phyloP scores from a whole-genome alignment of 352 stramenopile species.

The Globisporangium iwayamae region DNA sequence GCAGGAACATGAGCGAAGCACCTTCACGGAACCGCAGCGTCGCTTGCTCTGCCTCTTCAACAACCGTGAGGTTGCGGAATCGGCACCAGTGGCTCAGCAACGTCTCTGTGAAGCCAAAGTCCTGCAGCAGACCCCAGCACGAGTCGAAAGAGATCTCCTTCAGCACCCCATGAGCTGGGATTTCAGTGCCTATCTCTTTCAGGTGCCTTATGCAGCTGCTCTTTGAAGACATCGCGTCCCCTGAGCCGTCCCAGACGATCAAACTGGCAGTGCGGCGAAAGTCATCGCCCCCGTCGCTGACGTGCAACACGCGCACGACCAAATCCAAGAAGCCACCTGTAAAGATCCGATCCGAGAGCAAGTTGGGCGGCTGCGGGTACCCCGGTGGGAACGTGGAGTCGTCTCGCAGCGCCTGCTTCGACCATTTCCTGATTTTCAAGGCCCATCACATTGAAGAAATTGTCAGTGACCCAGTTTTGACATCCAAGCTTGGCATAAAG shows the following conservation, averaged over 20 bases:
- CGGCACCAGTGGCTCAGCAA: slow-evolving; percentile 57
- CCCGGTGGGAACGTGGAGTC: slow-evolving; percentile 51
- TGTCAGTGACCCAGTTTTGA: neutral
- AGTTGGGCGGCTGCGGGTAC: slow-evolving; percentile 35
- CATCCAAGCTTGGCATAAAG: neutral
- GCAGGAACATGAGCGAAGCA: slow-evolving; percentile 60
- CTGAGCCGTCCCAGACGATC: slow-evolving; percentile 71
- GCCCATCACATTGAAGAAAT: neutral
- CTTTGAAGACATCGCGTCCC: slow-evolving; percentile 21
- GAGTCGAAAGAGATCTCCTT: slow-evolving; percentile 67
- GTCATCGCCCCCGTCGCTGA: slow-evolving; percentile 24
- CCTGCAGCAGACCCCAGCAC: slow-evolving; percentile 55
- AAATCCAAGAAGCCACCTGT: slow-evolving; percentile 57
- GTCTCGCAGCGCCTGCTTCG: slow-evolving; percentile 25
- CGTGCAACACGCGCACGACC: slow-evolving; percentile 48
- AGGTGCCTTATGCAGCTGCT: slow-evolving; percentile 19
- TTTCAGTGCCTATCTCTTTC: slow-evolving; percentile 7
- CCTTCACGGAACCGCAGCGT: slow-evolving; percentile 66
- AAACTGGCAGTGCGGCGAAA: slow-evolving; percentile 25
- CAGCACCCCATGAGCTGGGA: slow-evolving; percentile 38
- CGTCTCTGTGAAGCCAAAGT: slow-evolving; percentile 44
- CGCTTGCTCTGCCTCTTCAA: slow-evolving; percentile 17
- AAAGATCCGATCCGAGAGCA: slow-evolving; percentile 40
- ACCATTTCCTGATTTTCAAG: slow-evolving; percentile 39
- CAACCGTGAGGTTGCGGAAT: slow-evolving; percentile 67